Percentiles rank a stretch among this genome's conserved stretches.
Evolutionary conservation across 257 asterid species (phyloP).

Genomic region (Solanum neorickii): DNA sequence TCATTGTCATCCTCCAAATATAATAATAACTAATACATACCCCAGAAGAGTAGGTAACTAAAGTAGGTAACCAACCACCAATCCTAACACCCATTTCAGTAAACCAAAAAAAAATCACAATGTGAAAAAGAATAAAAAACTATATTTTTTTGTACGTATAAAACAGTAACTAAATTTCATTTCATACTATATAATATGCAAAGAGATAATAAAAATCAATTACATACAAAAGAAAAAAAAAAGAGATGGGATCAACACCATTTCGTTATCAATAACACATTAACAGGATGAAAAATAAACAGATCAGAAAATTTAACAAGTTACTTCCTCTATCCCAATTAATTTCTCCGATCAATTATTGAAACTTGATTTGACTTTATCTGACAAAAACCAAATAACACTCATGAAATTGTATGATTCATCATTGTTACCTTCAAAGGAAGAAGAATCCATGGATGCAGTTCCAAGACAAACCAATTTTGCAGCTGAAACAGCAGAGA

Average conservation of each 20-base stretch:
- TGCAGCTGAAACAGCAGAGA: neutral
- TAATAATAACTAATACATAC: neutral
- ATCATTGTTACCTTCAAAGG: slow-evolving; percentile 27
- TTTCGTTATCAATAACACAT: neutral
- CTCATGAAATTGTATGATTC: neutral
- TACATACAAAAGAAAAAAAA: neutral
- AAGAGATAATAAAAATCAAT: neutral
- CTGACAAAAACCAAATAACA: neutral
- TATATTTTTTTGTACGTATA: neutral
- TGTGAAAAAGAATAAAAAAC: neutral
- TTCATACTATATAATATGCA: neutral
- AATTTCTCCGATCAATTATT: neutral
- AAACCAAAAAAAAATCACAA: neutral
- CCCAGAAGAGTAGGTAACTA: slow-evolving; percentile 5
- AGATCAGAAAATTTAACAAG: neutral
- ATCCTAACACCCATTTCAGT: neutral
- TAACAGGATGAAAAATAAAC: neutral
- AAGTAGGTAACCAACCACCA: slow-evolving; percentile 13
- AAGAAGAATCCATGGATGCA: slow-evolving; percentile 25
- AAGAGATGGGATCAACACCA: neutral
- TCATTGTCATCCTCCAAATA: neutral
- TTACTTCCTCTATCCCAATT: neutral
- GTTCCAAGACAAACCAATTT: slow-evolving; percentile 7
- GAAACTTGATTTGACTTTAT: neutral
- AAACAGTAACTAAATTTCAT: neutral